Evolutionary conservation across 2,329 filamentous ascomycete genomes (phyloP).

Genomic region (Aquanectria penicillioides): DNA sequence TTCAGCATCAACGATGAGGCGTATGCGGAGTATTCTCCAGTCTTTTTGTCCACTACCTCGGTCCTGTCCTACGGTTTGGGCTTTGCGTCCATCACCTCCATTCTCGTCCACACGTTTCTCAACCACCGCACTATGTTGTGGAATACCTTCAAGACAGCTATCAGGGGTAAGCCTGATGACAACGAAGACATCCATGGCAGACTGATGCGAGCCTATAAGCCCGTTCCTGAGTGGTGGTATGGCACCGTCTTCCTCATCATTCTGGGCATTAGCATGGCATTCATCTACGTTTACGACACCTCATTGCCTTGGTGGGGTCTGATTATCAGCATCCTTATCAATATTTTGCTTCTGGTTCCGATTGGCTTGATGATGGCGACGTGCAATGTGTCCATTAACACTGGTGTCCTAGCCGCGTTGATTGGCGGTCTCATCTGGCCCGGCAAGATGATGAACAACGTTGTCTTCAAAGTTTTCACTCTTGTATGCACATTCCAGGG

Average conservation of each 20-base stretch:
- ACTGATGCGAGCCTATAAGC: slow-evolving; percentile 55
- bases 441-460: slow-evolving; percentile 31
- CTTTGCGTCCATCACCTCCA: too few relatives aligned
- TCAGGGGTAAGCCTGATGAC: slow-evolving; percentile 1
- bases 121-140: too few relatives aligned
- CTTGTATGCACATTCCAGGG: slow-evolving; percentile 48
- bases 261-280: slow-evolving; percentile 45
- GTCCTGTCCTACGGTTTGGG: too few relatives aligned
- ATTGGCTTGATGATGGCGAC: slow-evolving; percentile 42
- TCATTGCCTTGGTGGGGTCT: slow-evolving; percentile 39
- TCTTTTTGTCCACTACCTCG: too few relatives aligned
- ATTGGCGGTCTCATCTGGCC: slow-evolving; percentile 34
- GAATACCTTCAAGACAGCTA: too few relatives aligned
- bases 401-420: slow-evolving; percentile 44
- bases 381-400: slow-evolving; percentile 48
- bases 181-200: slow-evolving; percentile 56
- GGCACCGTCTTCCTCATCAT: slow-evolving; percentile 42
- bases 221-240: slow-evolving; percentile 62
- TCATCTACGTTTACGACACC: slow-evolving; percentile 36
- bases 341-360: slow-evolving; percentile 32
- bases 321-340: slow-evolving; percentile 36
- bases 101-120: too few relatives aligned
- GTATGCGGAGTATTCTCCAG: slow-evolving; percentile 65
- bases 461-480: slow-evolving; percentile 36
- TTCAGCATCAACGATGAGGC: slow-evolving; percentile 56